phyloP scores from a whole-genome alignment of 78 protist genomes.

The Dictyostelium intermedium region DNA sequence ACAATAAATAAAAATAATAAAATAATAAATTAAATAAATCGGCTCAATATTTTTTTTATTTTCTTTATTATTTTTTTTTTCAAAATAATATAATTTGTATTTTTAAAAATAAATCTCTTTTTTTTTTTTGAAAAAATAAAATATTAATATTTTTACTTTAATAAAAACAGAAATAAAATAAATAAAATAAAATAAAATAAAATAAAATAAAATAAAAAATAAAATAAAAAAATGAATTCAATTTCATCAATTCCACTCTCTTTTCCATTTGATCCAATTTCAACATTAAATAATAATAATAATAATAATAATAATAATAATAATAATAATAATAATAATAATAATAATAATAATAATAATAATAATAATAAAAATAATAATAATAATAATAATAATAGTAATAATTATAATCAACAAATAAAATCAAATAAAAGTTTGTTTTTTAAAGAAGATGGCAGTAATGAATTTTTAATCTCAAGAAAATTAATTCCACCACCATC shows the following conservation, averaged over 20 bases:
- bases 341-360: neutral
- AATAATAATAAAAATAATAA: neutral
- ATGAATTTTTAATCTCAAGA: slow-evolving; percentile 9
- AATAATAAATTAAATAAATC: neutral
- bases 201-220: neutral
- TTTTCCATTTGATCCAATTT: slow-evolving; percentile 20
- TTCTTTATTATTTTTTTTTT: neutral
- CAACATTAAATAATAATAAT: neutral
- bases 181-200: neutral
- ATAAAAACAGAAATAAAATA: neutral
- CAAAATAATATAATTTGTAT: neutral
- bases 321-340: neutral
- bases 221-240: neutral
- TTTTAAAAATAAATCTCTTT: neutral
- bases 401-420: neutral
- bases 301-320: neutral
- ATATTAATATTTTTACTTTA: neutral
- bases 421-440: neutral
- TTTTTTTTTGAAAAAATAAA: neutral
- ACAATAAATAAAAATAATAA: neutral
- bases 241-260: neutral
- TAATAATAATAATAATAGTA: neutral
- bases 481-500: slow-evolving; percentile 32
- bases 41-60: neutral
- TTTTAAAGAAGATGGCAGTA: neutral